A percentile compares a stretch with the other conserved stretches of the same genome.
Evolutionary conservation across 2,329 filamentous ascomycete species (phyloP).

Genomic region (Pseudocercospora fuligena): DNA sequence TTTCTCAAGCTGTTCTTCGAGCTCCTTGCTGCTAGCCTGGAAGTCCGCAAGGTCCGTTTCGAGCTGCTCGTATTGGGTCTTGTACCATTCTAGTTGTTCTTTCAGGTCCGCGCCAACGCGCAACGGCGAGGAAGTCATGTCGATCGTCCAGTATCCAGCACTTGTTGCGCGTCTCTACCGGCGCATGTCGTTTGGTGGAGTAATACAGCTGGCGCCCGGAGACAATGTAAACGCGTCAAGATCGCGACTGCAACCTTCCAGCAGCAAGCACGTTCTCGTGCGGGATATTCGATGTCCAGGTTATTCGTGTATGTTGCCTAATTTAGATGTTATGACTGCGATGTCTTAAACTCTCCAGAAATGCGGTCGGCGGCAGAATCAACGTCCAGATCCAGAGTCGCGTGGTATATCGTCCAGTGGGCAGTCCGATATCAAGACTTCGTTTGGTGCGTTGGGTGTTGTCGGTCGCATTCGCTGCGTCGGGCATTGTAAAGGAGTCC

Average conservation of each 20-base stretch:
- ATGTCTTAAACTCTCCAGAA: conserved; percentile 1
- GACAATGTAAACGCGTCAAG: neutral
- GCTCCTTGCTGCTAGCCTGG: conserved; percentile 87
- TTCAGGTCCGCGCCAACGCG: conserved; percentile 54
- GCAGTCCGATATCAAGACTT: neutral
- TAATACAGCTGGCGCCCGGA: neutral
- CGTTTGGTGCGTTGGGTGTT: conserved; percentile 6
- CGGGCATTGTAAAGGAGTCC: conserved; percentile 3
- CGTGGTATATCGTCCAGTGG: neutral
- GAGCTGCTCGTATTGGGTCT: conserved; percentile 89
- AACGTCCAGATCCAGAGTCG: conserved; percentile 4
- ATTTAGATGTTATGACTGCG: conserved; percentile 8
- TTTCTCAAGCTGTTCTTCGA: conserved; percentile 93
- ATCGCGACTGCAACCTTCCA: neutral
- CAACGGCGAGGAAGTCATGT: conserved; percentile 44
- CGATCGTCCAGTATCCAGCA: conserved; percentile 19
- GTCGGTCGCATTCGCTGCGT: neutral
- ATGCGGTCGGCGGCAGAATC: conserved; percentile 6
- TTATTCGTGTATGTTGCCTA: conserved; percentile 8
- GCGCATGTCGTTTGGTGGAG: conserved; percentile 31
- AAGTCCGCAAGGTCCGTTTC: conserved; percentile 93
- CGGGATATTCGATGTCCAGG: neutral
- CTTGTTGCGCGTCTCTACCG: conserved; percentile 38
- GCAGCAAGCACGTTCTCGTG: neutral
- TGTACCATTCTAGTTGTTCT: conserved; percentile 91